These are phyloP conservation scores for Fusarium equiseti DNA, from an alignment of 2,329 filamentous ascomycete species.

Conservation along the genomic window DNA sequence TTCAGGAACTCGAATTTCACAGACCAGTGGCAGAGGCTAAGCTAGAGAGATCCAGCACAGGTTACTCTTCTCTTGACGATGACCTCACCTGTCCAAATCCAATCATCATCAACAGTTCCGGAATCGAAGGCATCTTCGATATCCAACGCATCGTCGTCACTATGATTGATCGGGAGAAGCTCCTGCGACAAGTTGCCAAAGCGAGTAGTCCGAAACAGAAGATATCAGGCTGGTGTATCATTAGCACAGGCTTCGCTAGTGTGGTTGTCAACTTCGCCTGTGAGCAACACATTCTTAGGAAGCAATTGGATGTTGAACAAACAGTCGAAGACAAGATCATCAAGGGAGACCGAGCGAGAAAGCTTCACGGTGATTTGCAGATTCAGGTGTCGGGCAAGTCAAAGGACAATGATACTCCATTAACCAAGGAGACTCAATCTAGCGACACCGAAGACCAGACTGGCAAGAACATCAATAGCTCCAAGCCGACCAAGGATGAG, in stretches of 20 bases:
- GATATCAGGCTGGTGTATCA: constrained; percentile 7
- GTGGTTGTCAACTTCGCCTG: constrained; percentile 10
- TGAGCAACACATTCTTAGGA: not conserved
- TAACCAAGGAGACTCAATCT: not conserved
- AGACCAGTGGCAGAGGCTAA: not conserved
- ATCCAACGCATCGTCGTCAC: constrained; percentile 7
- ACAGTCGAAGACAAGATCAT: constrained; percentile 1
- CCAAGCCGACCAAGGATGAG: constrained; percentile 3
- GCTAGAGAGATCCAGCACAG: not conserved
- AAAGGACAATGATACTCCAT: not conserved
- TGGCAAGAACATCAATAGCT: not conserved
- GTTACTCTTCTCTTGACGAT: not conserved
- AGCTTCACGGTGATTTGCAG: not conserved
- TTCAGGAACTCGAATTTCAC: not conserved
- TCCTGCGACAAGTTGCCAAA: not conserved
- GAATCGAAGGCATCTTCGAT: constrained; percentile 9
- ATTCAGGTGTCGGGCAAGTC: not conserved
- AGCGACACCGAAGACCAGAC: not conserved
- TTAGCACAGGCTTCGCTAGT: constrained; percentile 10
- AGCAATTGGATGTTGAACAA: constrained; percentile 8
- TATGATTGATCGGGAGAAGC: constrained; percentile 6
- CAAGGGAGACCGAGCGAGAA: not conserved
- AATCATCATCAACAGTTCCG: constrained; percentile 6
- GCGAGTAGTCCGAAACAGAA: constrained; percentile 5
- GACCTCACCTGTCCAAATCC: constrained; percentile 1